Conservation (phyloP, 768 basidiomycete genomes). For the Mycena epipterygia region DNA sequence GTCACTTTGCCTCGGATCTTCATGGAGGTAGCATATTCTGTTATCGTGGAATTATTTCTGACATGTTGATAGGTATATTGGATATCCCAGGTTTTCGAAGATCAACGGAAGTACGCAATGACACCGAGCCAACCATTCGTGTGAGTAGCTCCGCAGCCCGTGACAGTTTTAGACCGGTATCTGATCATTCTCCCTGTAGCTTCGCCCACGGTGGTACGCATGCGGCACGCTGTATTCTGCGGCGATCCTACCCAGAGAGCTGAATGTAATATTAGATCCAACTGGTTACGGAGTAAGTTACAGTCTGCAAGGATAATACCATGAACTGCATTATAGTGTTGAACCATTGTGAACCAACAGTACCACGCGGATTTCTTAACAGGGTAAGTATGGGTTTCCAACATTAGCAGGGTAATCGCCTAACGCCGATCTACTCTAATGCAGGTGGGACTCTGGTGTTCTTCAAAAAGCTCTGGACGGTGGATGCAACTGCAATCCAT, state of each 20-base stretch:
- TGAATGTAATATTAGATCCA: conserved; percentile 51
- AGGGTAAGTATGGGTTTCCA: conserved; percentile 8
- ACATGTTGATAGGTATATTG: conserved; percentile 42
- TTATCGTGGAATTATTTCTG: neutral
- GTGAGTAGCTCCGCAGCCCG: neutral
- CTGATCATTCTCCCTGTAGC: conserved; percentile 19
- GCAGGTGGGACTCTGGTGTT: conserved; percentile 56
- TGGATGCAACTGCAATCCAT: conserved; percentile 44
- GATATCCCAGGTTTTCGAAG: conserved; percentile 42
- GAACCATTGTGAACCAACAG: no score
- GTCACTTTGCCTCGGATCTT: conserved; percentile 58
- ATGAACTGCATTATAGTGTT: no score
- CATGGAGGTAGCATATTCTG: conserved; percentile 46
- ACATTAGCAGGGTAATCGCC: neutral
- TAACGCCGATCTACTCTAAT: neutral
- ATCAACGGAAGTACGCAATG: conserved; percentile 40
- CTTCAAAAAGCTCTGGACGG: conserved; percentile 55
- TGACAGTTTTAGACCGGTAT: neutral
- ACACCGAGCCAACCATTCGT: conserved; percentile 50
- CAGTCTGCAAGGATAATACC: no score
- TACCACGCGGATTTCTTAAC: conserved; percentile 54
- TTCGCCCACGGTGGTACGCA: conserved; percentile 43
- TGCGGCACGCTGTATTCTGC: neutral
- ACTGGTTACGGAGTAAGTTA: conserved; percentile 51
- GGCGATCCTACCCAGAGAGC: neutral